A percentile compares a stretch with the other conserved stretches of the same genome.
Evolutionary conservation across 345 rosid genomes (phyloP).

Genomic region (Brassica cretica): DNA sequence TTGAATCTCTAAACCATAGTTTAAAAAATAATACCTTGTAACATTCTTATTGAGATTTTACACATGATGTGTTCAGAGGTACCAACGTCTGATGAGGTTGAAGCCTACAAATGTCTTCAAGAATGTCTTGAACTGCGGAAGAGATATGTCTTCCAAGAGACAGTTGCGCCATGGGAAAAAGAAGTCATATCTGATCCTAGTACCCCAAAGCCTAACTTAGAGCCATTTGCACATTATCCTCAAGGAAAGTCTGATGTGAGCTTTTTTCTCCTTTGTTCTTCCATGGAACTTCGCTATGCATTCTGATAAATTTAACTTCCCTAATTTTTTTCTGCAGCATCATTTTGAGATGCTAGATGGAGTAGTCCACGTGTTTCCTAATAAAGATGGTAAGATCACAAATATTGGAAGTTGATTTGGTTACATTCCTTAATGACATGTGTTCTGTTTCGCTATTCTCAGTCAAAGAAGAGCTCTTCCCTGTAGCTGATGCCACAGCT

Average conservation of each 20-base stretch:
- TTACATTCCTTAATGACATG: not conserved
- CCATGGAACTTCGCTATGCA: not conserved
- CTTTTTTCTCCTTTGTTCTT: conserved; percentile 7
- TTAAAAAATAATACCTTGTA: not conserved
- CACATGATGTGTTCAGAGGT: conserved; percentile 51
- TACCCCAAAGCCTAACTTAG: conserved; percentile 92
- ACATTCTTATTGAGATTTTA: not conserved
- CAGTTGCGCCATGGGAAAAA: conserved; percentile 94
- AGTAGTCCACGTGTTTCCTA: conserved; percentile 82
- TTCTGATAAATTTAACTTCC: conserved; percentile 12
- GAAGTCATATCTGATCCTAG: conserved; percentile 95
- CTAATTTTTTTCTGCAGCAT: conserved; percentile 55
- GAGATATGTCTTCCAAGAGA: conserved; percentile 76
- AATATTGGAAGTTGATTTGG: conserved; percentile 14
- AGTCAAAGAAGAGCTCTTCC: conserved; percentile 85
- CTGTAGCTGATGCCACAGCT: conserved; percentile 86
- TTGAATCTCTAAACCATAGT: not conserved
- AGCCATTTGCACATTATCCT: conserved; percentile 73
- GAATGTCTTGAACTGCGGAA: conserved; percentile 93
- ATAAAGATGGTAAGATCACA: conserved; percentile 66
- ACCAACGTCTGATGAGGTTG: conserved; percentile 84
- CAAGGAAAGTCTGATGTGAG: conserved; percentile 84
- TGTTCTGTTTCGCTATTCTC: conserved; percentile 20
- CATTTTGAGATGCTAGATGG: conserved; percentile 95
- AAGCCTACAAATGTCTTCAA: conserved; percentile 74